phyloP scores from a whole-genome alignment of 106 monocot genomes.

The Gastrodia elata region DNA sequence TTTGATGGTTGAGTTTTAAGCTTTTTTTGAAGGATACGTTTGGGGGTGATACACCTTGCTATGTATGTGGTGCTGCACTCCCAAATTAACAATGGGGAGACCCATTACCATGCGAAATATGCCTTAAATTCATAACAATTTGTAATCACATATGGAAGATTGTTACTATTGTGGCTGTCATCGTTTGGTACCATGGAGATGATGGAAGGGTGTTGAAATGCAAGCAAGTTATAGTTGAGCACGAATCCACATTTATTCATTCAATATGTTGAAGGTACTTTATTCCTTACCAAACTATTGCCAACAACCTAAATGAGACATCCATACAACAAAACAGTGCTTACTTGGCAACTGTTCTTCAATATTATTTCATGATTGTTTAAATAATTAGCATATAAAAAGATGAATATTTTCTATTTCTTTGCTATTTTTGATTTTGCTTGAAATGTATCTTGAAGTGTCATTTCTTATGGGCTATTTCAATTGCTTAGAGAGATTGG shows the following conservation, averaged over 20 bases:
- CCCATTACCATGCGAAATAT: neutral
- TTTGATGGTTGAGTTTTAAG: neutral
- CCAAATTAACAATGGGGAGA: neutral
- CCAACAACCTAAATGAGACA: neutral
- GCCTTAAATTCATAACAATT: neutral
- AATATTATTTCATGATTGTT: neutral
- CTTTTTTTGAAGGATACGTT: neutral
- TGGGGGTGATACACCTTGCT: neutral
- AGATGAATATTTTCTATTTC: neutral
- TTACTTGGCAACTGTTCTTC: neutral
- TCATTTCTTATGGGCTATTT: neutral
- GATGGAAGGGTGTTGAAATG: neutral
- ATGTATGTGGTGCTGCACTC: neutral
- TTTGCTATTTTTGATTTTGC: neutral
- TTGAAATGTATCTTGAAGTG: neutral
- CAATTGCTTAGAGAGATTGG: neutral
- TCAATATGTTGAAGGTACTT: neutral
- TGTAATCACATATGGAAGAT: neutral
- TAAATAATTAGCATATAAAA: neutral
- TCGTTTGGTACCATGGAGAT: neutral
- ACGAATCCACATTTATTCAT: neutral
- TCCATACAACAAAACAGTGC: neutral
- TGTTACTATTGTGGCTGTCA: neutral
- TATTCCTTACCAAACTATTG: neutral
- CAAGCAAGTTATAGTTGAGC: neutral